Evolutionary conservation across 257 asterid genomes (phyloP), one percentile per base, ranked within the genome.

Genomic region (Perilla frutescens): DNA sequence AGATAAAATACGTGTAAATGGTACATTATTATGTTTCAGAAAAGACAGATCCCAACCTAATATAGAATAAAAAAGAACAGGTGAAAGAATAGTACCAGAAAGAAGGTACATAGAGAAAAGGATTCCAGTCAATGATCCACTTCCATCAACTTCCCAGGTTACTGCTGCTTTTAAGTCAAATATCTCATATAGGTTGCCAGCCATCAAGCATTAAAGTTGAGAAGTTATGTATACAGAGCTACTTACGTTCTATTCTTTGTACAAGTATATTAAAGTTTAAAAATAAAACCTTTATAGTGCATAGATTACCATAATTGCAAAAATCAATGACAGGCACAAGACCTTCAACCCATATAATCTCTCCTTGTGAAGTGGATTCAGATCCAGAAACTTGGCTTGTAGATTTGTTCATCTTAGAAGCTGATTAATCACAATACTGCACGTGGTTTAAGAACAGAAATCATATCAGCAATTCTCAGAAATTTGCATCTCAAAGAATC

Each of bases 291-390:
- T n/a, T n/a, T n/a, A n/a, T n/a, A n/a, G n/a, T n/a, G n/a, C n/a
- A n/a, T n/a, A 53, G 47, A 80, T 81, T 88, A 94, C 99, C 97
- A 72, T 95, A 97, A 82, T 95, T 95, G 96, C 99, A 95, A 80
- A 92, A 95, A 77, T 92, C 99, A 72, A 95, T 95, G 83, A 97
- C 98, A 6, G 98, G 98, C 55, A 95, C 99, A 71, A 95, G 92
- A 68, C 98, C 99, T 82, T 95, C 99, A 66, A 92, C 89, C 92
- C 91, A 92, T 60, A 85, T 51, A 47, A 82, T 85, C 77, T 86
- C 95, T 81, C 74, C 92, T 69, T 66, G 88, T 51, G 85, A 79
- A 69, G 77, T 34, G 14, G 83, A 40, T 68, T 76, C 78, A 51
- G 75, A 67, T 73, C 80, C 87, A 59, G 87, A 71, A 73, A 74